Conservation (phyloP, 2,329 filamentous ascomycete genomes). For the Fusarium chuoi region DNA sequence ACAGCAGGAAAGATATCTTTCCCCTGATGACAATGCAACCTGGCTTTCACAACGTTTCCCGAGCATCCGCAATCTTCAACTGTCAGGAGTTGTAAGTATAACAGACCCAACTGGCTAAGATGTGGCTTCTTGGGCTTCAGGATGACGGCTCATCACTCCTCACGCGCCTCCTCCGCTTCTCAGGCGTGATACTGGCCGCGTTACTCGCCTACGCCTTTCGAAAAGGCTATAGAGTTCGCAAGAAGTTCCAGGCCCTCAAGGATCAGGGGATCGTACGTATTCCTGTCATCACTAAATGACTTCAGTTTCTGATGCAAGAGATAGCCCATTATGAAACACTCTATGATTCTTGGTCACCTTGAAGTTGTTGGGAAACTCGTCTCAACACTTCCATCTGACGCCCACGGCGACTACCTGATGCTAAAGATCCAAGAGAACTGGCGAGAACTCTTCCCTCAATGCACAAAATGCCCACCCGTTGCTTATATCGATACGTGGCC, state of each 20-base stretch:
- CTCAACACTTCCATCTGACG: slow-evolving; percentile 22
- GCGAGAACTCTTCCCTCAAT: slow-evolving; percentile 31
- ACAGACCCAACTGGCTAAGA: neutral
- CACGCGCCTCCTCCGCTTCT: neutral
- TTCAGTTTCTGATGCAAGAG: neutral
- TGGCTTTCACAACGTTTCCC: neutral
- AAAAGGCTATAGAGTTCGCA: slow-evolving; percentile 14
- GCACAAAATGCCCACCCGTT: slow-evolving; percentile 39
- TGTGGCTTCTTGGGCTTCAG: neutral
- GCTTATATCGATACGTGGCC: slow-evolving; percentile 47
- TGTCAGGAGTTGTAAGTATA: neutral
- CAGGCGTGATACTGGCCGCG: neutral
- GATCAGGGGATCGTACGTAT: slow-evolving; percentile 9
- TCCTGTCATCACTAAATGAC: fast-evolving
- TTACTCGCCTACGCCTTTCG: slow-evolving; percentile 7
- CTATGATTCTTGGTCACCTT: slow-evolving; percentile 33
- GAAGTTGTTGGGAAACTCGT: slow-evolving; percentile 21
- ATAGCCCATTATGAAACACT: slow-evolving; percentile 35
- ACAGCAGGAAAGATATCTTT: neutral
- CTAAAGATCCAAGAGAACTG: slow-evolving; percentile 28
- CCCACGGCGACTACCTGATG: slow-evolving; percentile 28
- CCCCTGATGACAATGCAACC: neutral
- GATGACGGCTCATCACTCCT: neutral
- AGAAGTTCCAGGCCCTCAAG: slow-evolving; percentile 5
- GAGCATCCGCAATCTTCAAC: neutral